Conservation (phyloP, 345 rosid genomes). For the Cardamine occulta region DNA sequence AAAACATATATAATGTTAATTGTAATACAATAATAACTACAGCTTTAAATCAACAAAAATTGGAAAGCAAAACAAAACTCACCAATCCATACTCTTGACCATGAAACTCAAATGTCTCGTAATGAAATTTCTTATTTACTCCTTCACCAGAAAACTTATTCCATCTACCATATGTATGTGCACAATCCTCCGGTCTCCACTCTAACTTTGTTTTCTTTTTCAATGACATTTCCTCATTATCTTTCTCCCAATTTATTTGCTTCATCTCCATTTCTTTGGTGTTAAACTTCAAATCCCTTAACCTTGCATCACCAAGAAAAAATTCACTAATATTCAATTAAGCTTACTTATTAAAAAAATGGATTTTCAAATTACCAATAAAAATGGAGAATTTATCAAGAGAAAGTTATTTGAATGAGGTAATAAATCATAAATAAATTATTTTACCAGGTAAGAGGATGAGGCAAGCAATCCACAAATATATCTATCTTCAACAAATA, state of each 20-base stretch:
- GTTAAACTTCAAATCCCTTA: conserved; percentile 12
- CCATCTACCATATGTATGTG: neutral
- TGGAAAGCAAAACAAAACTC: conserved; percentile 13
- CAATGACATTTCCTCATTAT: neutral
- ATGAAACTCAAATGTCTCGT: neutral
- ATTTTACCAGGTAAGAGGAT: no score
- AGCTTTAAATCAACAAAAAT: neutral
- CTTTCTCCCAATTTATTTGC: neutral
- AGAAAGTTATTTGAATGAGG: no score
- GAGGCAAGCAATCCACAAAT: no score
- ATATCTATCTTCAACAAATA: no score
- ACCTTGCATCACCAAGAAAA: neutral
- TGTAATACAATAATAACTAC: neutral
- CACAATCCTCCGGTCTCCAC: neutral
- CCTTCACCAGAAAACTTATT: neutral
- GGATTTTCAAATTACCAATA: no score
- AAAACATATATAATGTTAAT: neutral
- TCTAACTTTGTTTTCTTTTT: neutral
- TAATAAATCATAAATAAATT: no score
- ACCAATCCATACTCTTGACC: conserved; percentile 9
- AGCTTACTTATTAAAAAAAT: no score
- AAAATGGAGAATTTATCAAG: no score
- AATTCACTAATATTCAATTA: no score
- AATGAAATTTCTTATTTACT: neutral
- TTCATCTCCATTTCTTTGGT: no score